Conservation (phyloP, 176 grass and related monocot species). For the Oryza rufipogon region DNA sequence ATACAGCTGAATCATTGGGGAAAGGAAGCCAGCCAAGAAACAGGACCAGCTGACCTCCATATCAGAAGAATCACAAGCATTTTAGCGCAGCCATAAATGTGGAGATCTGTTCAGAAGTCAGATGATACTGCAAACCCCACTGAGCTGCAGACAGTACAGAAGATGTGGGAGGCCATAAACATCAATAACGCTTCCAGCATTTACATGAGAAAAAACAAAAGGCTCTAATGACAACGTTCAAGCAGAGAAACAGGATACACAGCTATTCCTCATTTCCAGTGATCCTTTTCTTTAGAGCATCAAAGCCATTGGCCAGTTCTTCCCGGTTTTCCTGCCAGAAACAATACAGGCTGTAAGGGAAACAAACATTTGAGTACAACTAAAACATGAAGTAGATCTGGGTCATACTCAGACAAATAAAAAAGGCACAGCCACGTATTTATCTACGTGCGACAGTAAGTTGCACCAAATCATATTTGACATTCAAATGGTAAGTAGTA, state of each 20-base stretch:
- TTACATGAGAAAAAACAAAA: constrained; percentile 4
- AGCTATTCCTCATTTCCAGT: constrained; percentile 55
- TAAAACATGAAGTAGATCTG: not conserved
- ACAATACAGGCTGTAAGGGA: constrained; percentile 1
- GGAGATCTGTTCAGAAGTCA: constrained; percentile 13
- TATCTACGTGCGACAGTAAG: not conserved
- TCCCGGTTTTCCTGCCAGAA: constrained; percentile 60
- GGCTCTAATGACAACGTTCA: not conserved
- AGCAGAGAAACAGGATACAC: not conserved
- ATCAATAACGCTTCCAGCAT: not conserved
- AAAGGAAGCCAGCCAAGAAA: not conserved
- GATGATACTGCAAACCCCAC: not conserved
- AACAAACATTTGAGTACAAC: not conserved
- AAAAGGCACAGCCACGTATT: not conserved
- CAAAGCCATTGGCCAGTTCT: constrained; percentile 57
- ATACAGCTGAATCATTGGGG: not conserved
- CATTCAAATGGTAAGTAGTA: not conserved
- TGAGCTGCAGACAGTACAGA: constrained; percentile 12
- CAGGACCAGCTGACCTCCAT: not conserved
- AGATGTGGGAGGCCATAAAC: not conserved
- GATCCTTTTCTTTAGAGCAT: constrained; percentile 66
- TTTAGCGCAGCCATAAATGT: not conserved
- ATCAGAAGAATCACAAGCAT: not conserved
- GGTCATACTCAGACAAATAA: not conserved
- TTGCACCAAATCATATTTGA: not conserved